Base-by-base conservation (phyloP, 768 basidiomycete genomes). In the Russula sp. region DNA sequence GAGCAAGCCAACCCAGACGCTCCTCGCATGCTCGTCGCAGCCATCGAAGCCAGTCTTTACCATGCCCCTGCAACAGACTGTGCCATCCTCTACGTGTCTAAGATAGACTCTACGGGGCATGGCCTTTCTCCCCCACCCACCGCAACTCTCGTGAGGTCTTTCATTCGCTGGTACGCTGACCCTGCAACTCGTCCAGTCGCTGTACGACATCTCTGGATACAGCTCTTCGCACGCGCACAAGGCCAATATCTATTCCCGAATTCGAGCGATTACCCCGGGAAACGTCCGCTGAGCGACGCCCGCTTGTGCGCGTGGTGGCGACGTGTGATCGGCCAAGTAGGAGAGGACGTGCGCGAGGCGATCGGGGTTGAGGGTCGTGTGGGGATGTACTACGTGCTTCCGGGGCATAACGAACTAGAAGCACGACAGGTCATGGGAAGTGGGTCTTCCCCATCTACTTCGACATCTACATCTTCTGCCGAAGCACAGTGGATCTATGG, bases 221-320 rank as follows among this genome's bases (percentile, higher is more conserved):
- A 63, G 40, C 62, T 63, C 57, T 63, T 63, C 72, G 96, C 96
- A 9, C 81, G 94, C 20, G 86, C 92, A 3, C 95, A 98, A 75
- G 79, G 76, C 40, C 95, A 98, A 74, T 99, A 98, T 73, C 80
- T 99, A 56, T 99, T 98, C 75, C 90, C 95, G 0, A 94, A 94
- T 73, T 93, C 91, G 11, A 77, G 82, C 3, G 85, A 90, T 22
- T 85, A 79, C 67, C 59, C 75, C 2, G 84, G 83, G 2, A 98
- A 98, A 75, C 81, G 76, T 20, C 86, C 89, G 1, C 75, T 96
- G 59, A 81, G 83, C 50, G 97, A 98, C 72, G 78, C 87, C 50
- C 81, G 82, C 71, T 81, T 98, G 3, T 93, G 93, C 72, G 84
- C 80, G 44, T 99, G 97, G 97, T 99, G 97, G 97, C 90, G 88